These are phyloP conservation scores for Dryadomyces quercivorus DNA, from an alignment of 2,329 filamentous ascomycete species.

Conservation along the genomic window DNA sequence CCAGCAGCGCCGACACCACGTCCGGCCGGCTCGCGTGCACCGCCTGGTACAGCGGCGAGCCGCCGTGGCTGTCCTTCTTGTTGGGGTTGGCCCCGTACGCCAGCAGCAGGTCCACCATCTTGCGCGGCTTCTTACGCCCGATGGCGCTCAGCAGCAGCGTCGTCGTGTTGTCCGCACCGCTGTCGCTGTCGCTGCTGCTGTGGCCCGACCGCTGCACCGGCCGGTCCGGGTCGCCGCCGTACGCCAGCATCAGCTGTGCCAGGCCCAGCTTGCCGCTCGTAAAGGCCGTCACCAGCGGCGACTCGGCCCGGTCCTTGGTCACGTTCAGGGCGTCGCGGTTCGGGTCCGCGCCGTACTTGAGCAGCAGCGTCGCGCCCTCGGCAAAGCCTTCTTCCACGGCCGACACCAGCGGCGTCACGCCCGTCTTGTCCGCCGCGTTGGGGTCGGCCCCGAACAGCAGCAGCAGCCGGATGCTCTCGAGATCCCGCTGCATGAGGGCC, in stretches of 20 bases:
- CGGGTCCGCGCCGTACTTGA: slow-evolving; percentile 52
- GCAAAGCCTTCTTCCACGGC: slow-evolving; percentile 40
- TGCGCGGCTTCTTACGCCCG: slow-evolving; percentile 41
- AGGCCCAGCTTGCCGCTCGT: slow-evolving; percentile 41
- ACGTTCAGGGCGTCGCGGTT: slow-evolving; percentile 35
- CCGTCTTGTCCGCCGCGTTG: slow-evolving; percentile 36
- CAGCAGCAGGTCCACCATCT: slow-evolving; percentile 46
- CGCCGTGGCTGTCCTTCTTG: slow-evolving; percentile 46
- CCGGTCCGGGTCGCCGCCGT: slow-evolving; percentile 46
- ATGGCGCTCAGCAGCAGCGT: slow-evolving; percentile 50
- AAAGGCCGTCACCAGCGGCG: slow-evolving; percentile 39
- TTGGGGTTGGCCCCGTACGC: slow-evolving; percentile 48
- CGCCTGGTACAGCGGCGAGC: slow-evolving; percentile 51
- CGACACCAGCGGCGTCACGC: slow-evolving; percentile 37
- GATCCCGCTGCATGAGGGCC: slow-evolving; percentile 36
- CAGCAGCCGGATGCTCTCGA: slow-evolving; percentile 41
- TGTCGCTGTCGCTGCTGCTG: slow-evolving; percentile 18
- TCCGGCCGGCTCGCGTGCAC: slow-evolving; percentile 44
- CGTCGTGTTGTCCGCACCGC: slow-evolving; percentile 31
- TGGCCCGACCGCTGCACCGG: slow-evolving; percentile 21
- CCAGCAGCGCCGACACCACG: slow-evolving; percentile 34
- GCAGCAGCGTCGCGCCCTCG: slow-evolving; percentile 43
- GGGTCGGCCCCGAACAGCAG: slow-evolving; percentile 45
- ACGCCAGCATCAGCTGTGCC: slow-evolving; percentile 46
- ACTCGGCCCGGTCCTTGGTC: slow-evolving; percentile 29